Percentiles rank a stretch among this genome's conserved stretches.
These are phyloP conservation scores for Melanopsichium pennsylvanicum DNA, from an alignment of 1,284 basidiomycete species.

Conservation along the genomic window DNA sequence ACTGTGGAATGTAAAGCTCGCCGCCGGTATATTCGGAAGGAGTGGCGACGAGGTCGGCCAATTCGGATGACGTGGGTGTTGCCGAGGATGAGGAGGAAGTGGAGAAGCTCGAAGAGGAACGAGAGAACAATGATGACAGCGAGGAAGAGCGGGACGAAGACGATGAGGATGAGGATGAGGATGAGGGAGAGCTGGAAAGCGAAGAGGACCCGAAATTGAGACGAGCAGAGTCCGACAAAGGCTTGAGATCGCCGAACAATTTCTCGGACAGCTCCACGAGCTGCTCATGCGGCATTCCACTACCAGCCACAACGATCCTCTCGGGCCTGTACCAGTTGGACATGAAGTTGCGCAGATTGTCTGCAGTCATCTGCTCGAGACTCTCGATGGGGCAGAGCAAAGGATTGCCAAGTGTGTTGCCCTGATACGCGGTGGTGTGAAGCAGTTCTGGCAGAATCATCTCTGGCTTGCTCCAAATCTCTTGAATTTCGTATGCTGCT, in stretches of 20 bases:
- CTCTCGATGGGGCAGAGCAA: conserved; percentile 86
- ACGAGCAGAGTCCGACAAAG: conserved; percentile 8
- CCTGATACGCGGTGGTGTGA: conserved; percentile 83
- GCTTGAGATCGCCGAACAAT: conserved; percentile 75
- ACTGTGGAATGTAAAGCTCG: conserved; percentile 72
- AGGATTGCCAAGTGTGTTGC: conserved; percentile 84
- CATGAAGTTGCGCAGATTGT: conserved; percentile 76
- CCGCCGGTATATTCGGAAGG: conserved; percentile 85
- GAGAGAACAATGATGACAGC: conserved; percentile 69
- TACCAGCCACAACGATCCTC: conserved; percentile 90
- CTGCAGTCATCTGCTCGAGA: conserved; percentile 75
- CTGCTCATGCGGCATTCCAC: conserved; percentile 87
- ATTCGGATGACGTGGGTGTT: conserved; percentile 26
- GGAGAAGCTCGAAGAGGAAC: conserved; percentile 63
- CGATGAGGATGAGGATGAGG: conserved; percentile 30
- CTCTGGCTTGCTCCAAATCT: conserved; percentile 88
- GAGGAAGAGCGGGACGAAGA: conserved; percentile 70
- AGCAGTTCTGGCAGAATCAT: conserved; percentile 93
- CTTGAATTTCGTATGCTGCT: conserved; percentile 89
- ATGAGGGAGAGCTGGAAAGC: conserved; percentile 22
- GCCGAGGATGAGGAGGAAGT: conserved; percentile 52
- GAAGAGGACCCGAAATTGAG: conserved; percentile 14
- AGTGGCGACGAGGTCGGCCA: conserved; percentile 60
- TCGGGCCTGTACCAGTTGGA: conserved; percentile 89
- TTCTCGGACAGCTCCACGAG: conserved; percentile 84